Conservation (phyloP, 345 rosid genomes). For the Camelina sativa region DNA sequence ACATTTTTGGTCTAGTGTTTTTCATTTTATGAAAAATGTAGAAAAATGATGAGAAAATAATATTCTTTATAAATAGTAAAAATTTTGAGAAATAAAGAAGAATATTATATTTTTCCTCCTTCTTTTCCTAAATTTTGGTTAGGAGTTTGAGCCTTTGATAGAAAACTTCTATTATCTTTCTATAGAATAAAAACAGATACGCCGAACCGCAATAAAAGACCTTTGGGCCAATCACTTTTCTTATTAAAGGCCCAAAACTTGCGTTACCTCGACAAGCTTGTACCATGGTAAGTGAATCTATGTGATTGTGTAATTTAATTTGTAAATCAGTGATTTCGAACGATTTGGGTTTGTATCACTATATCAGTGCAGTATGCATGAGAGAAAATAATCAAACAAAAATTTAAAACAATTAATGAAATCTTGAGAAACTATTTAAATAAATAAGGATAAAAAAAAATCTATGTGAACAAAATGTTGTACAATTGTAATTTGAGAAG, state of each 20-base stretch:
- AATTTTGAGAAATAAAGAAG: no score
- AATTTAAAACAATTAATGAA: not conserved
- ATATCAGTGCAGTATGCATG: not conserved
- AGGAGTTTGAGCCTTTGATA: no score
- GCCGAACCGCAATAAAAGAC: not conserved
- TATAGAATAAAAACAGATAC: not conserved
- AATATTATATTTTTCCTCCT: no score
- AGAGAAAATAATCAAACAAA: not conserved
- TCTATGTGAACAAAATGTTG: not conserved
- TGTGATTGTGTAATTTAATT: not conserved
- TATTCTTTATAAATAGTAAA: no score
- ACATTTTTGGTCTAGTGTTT: no score
- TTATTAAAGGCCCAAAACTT: constrained; percentile 1
- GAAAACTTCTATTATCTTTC: not conserved
- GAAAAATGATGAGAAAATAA: no score
- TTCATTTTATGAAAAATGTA: no score
- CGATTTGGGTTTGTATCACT: not conserved
- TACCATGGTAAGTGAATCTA: not conserved
- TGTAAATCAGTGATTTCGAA: not conserved
- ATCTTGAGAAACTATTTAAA: not conserved
- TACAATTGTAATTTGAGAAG: not conserved
- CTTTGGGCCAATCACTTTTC: not conserved
- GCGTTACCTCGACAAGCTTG: not conserved
- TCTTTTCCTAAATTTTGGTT: no score
- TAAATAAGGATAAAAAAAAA: not conserved